These are phyloP conservation scores for Vickermania ingenoplastis DNA, from an alignment of 208 protist genomes.

Conservation along the genomic window DNA sequence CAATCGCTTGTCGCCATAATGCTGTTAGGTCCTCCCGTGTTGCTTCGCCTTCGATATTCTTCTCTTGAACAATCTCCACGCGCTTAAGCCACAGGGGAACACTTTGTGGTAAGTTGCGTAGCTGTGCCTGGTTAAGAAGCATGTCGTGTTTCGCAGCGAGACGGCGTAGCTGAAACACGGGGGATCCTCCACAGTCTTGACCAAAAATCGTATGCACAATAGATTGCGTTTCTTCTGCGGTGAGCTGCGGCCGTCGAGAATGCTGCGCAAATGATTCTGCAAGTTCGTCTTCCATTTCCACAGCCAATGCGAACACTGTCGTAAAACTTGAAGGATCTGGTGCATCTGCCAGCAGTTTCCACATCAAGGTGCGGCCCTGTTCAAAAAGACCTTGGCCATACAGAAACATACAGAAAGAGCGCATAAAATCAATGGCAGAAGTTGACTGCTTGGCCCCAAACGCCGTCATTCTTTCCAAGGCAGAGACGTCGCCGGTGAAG, in stretches of 20 bases:
- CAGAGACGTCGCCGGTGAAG: slow-evolving; percentile 24
- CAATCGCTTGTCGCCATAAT: slow-evolving; percentile 55
- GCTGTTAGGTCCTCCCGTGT: slow-evolving; percentile 21
- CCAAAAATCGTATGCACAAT: slow-evolving; percentile 23
- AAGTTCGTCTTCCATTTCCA: slow-evolving; percentile 69
- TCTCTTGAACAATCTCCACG: slow-evolving; percentile 53
- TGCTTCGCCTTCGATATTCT: slow-evolving; percentile 17
- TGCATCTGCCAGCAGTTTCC: slow-evolving; percentile 29
- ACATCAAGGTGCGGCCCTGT: slow-evolving; percentile 31
- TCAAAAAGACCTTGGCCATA: slow-evolving; percentile 51
- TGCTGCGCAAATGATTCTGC: slow-evolving; percentile 59
- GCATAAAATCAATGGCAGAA: slow-evolving; percentile 32
- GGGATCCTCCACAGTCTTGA: slow-evolving; percentile 16
- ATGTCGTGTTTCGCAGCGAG: slow-evolving; percentile 43
- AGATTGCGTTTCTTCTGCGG: slow-evolving; percentile 11
- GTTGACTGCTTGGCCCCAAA: slow-evolving; percentile 30
- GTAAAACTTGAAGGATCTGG: slow-evolving; percentile 38
- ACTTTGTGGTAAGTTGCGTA: slow-evolving; percentile 30
- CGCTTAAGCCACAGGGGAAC: slow-evolving; percentile 69
- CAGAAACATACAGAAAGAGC: slow-evolving; percentile 54
- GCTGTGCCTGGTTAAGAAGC: slow-evolving; percentile 56
- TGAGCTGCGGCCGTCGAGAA: slow-evolving; percentile 18
- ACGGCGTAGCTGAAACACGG: slow-evolving; percentile 21
- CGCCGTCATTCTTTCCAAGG: slow-evolving; percentile 33
- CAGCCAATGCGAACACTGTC: slow-evolving; percentile 29